Evolutionary conservation across 2,329 filamentous ascomycete species (phyloP).

Genomic region (Didymella exigua): DNA sequence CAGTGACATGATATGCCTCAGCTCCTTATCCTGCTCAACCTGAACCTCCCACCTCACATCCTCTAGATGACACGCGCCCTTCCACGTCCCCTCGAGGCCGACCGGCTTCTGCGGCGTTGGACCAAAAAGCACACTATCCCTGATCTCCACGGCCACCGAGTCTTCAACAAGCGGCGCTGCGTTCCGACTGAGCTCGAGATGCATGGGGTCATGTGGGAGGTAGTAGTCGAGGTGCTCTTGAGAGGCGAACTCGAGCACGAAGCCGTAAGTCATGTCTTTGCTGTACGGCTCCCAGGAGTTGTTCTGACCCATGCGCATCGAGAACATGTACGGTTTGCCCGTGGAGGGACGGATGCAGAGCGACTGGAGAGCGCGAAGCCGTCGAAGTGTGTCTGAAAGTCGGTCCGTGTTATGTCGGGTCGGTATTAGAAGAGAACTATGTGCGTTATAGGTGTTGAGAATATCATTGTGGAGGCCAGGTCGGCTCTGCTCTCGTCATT

Average conservation of each 20-base stretch:
- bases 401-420: slow-evolving; percentile 37
- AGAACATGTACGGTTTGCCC: slow-evolving; percentile 40
- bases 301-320: slow-evolving; percentile 43
- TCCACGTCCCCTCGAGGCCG: slow-evolving; percentile 15
- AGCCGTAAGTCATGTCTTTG: slow-evolving; percentile 46
- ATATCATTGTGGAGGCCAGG: background rate
- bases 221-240: slow-evolving; percentile 46
- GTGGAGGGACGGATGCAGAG: slow-evolving; percentile 33
- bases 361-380: slow-evolving; percentile 35
- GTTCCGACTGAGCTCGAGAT: slow-evolving; percentile 35
- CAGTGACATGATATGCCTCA: slow-evolving; percentile 46
- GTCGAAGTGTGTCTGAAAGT: slow-evolving; percentile 41
- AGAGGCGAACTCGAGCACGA: slow-evolving; percentile 42
- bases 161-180: slow-evolving; percentile 42
- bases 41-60: slow-evolving; percentile 32
- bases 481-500: too few species aligned
- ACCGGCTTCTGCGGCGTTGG: slow-evolving; percentile 27
- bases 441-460: slow-evolving; percentile 33
- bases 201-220: slow-evolving; percentile 38
- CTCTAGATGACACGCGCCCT: slow-evolving; percentile 43
- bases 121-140: slow-evolving; percentile 42
- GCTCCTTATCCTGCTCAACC: slow-evolving; percentile 28
- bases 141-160: slow-evolving; percentile 42
- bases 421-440: slow-evolving; percentile 47
- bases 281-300: slow-evolving; percentile 39